Percentiles rank a stretch among this genome's conserved stretches.
Evolutionary conservation across 495 filamentous ascomycete genomes (phyloP).

Genomic region (Aspergillus avenaceus): DNA sequence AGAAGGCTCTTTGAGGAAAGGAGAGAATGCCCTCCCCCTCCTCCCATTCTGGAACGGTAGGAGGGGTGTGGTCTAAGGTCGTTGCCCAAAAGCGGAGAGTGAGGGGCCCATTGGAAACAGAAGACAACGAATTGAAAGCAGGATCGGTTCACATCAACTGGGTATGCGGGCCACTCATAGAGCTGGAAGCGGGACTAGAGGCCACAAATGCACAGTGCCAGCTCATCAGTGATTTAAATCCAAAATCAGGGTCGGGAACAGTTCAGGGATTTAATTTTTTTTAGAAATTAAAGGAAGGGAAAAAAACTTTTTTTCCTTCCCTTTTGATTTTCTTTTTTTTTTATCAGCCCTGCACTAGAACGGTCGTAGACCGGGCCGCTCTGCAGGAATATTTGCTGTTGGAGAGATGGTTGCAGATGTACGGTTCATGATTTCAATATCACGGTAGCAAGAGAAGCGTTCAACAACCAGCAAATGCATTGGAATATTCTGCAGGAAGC

Average conservation of each 20-base stretch:
- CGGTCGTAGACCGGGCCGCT: constrained; percentile 29
- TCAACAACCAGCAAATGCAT: constrained; percentile 1
- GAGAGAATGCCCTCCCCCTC: constrained; percentile 5
- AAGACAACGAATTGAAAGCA: constrained; percentile 22
- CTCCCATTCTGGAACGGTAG: constrained; percentile 15
- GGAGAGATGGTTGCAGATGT: constrained; percentile 12
- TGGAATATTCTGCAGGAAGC: constrained; percentile 14
- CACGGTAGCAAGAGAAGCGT: constrained; percentile 4
- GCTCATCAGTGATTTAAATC: constrained; percentile 28
- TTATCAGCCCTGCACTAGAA: constrained; percentile 17
- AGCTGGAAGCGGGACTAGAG: constrained; percentile 18
- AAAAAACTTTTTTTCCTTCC: neutral
- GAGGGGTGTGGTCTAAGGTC: constrained; percentile 10
- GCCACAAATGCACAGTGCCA: constrained; percentile 28
- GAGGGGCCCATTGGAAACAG: constrained; percentile 10
- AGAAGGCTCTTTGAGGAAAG: constrained; percentile 13
- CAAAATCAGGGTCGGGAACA: constrained; percentile 6
- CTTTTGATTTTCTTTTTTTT: no score
- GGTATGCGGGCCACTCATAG: constrained; percentile 13
- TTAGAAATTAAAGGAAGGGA: neutral
- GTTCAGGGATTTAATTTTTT: constrained; percentile 5
- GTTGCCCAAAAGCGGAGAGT: constrained; percentile 31
- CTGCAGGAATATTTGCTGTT: constrained; percentile 29
- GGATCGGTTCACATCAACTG: constrained; percentile 10
- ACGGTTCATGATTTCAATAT: constrained; percentile 1